Evolutionary conservation across 2,329 filamentous ascomycete genomes (phyloP), one percentile per base, ranked within the genome.

Genomic region (Shiraia bambusicola): DNA sequence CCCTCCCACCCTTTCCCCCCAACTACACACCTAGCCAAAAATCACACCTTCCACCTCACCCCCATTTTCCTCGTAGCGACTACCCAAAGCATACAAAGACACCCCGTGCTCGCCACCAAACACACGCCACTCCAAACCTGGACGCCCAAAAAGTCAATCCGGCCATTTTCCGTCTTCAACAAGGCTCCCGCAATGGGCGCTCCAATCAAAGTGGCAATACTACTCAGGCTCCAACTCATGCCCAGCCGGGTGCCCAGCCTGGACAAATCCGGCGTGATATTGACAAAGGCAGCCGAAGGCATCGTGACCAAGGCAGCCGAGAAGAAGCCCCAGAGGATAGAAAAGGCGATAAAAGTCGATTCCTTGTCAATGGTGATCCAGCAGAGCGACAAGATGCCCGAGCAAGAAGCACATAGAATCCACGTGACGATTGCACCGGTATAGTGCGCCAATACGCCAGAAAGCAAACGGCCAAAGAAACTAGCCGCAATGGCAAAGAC

Each of bases 291-390:
- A 6, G 66, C 58, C 1, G 65, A 64, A 0, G 66, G 66, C 0
- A 69, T 52, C 0, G 66, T 69, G 7, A 69, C 65, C 1, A 69
- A 51, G n/a, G 53, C 64, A 0, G 64, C 65, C 0, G 66, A 69
- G 37, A 66, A 59, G 45, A 69, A 69, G 1, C 65, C 66, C 65
- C 65, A 69, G 4, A 69, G 37, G 11, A 69, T 49, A 37, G 58
- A 63, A 32, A 67, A 69, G 2, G 55, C 63, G 34, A 67, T 65
- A 25, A 67, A 61, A 0, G 46, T 45, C 7, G 48, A 42, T 33
- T 63, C 50, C 14, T 42, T 56, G 7, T 59, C 51, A 29, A 69
- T 65, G 2, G 50, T 52, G 7, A 69, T 63, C 66, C 65, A 69
- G 16, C 40, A 45, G 6, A 69, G 33, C 4, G 56, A 46, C 39